Base-by-base conservation (phyloP, 768 basidiomycete genomes). In the Lactarius pseudohatsudake region DNA sequence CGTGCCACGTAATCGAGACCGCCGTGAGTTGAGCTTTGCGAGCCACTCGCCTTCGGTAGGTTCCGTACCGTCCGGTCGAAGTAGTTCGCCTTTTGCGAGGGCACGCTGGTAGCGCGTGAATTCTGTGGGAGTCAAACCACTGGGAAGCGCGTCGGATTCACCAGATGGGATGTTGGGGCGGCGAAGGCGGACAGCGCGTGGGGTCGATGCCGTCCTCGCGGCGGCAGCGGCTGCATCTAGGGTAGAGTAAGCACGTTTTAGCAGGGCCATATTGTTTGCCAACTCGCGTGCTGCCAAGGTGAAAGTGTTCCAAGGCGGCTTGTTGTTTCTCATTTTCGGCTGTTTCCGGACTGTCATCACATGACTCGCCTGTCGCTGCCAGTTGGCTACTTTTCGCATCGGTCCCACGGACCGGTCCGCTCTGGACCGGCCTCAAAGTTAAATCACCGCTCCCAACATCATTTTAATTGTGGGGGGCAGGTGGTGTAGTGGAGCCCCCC, bases 141-240 rank as follows among this genome's bases (percentile, higher is more conserved):
- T 77, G 61, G 76, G 70, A 61, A 80, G 78, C 67, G 83, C 81
- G 74, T 87, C 86, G 34, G 83, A 77, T 77, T 80, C 64, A 66
- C 67, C 45, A 69, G 72, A 28, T 15, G 22, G 53, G 67, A 61
- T 68, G 70, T 40, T 79, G 58, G 80, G 77, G 64, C 91, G 86
- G 61, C 91, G 88, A 20, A 85, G 80, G 64, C 87, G 86, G 59
- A 92, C 90, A 32, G 89, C 88, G 53, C 86, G 82, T 1, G 91
- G 91, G 0, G 89, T 84, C 0, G 91, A 92, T 9, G 85, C 81
- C 34, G 87, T 88, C 53, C 88, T 81, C 2, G 91, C 89, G 43
- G 65, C 64, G 0, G 77, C 76, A 4, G 81, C 82, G 15, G 76
- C 73, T 4, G 77, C 75, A 1, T 80, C 79, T 41, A 84, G 54